phyloP scores from a whole-genome alignment of 2,329 filamentous ascomycete species.

The Grosmannia serpens region DNA sequence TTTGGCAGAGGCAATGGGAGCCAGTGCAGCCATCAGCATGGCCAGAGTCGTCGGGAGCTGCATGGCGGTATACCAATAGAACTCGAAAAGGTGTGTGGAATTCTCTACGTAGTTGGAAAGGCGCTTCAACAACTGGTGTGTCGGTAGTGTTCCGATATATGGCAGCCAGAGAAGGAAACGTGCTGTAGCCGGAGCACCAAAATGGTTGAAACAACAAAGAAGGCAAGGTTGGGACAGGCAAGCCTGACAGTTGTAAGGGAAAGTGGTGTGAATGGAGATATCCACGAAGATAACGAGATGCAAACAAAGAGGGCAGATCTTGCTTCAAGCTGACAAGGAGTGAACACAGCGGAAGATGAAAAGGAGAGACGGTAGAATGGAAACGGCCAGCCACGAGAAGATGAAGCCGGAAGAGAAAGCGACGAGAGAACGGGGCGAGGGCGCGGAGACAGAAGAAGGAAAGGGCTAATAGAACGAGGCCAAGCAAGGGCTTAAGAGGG shows the following conservation, averaged over 20 bases:
- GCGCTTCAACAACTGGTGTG: too few species aligned
- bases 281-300: not conserved
- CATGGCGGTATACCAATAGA: slow-evolving; percentile 1
- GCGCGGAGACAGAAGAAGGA: not conserved
- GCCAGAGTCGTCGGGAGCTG: slow-evolving; percentile 1
- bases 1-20: slow-evolving; percentile 30
- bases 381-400: not conserved
- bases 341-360: not conserved
- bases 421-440: not conserved
- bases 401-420: not conserved
- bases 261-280: not conserved
- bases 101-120: too few species aligned
- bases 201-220: not conserved
- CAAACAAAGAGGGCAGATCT: not conserved
- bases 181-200: not conserved
- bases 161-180: not conserved
- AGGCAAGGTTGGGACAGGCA: not conserved
- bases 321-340: not conserved
- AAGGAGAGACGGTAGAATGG: not conserved
- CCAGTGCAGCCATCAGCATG: slow-evolving; percentile 18
- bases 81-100: too few species aligned
- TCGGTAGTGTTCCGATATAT: too few species aligned
- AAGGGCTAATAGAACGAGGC: not conserved
- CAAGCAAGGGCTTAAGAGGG: not conserved
- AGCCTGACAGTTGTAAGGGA: not conserved